These are phyloP conservation scores for Arachis hypogaea DNA, from an alignment of 306 rosid genomes.

Conservation along the genomic window DNA sequence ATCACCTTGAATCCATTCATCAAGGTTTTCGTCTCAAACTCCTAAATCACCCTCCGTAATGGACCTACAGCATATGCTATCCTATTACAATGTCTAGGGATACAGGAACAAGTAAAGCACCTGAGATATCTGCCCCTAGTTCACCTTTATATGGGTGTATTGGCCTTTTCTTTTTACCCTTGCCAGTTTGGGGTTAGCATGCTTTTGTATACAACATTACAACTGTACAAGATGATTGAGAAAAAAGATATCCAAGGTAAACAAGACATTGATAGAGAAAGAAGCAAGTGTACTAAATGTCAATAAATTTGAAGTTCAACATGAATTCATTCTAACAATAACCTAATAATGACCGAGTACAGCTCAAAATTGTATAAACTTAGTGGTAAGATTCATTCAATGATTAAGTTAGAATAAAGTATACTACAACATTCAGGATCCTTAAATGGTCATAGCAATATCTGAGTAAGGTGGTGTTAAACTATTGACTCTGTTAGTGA, in stretches of 20 bases:
- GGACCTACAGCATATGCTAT: too few species aligned
- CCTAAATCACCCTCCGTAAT: too few species aligned
- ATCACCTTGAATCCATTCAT: too few species aligned
- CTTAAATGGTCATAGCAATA: conserved; percentile 21
- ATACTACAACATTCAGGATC: conserved; percentile 13
- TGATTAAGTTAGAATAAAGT: conserved; percentile 29
- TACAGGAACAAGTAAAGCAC: too few species aligned
- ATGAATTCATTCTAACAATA: not conserved
- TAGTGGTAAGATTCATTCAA: not conserved
- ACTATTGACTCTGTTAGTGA: conserved; percentile 18
- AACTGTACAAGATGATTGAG: too few species aligned
- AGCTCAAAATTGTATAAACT: conserved; percentile 13
- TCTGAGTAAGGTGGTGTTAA: not conserved
- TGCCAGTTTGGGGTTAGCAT: too few species aligned
- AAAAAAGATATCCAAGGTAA: not conserved
- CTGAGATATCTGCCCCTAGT: too few species aligned
- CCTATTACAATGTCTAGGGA: too few species aligned
- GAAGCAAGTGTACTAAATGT: not conserved
- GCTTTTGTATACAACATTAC: not conserved
- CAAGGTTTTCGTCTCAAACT: too few species aligned
- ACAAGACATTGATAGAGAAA: not conserved
- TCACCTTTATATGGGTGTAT: too few species aligned
- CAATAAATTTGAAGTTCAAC: not conserved
- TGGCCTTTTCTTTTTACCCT: too few species aligned
- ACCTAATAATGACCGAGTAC: not conserved